These are phyloP conservation scores for Antarctomyces pellizariae DNA, from an alignment of 495 filamentous ascomycete genomes.

Conservation along the genomic window DNA sequence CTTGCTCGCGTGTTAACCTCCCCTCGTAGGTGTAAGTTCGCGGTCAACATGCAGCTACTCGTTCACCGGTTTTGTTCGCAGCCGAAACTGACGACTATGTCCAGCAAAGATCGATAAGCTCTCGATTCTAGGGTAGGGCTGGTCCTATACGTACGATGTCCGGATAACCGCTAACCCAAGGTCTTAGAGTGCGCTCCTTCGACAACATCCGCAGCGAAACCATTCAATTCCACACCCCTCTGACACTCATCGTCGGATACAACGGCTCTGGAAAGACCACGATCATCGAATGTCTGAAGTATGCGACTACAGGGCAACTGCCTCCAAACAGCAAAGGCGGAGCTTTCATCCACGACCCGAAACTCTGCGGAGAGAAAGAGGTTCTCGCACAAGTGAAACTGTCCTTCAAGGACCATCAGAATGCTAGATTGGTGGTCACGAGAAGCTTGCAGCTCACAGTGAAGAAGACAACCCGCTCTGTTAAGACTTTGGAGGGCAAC, in stretches of 20 bases:
- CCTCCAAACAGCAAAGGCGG: conserved; percentile 87
- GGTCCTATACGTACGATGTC: conserved; percentile 1
- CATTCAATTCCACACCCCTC: conserved; percentile 73
- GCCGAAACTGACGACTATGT: no score
- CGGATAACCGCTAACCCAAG: conserved; percentile 1
- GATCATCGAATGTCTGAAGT: conserved; percentile 97
- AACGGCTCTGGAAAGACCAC: conserved; percentile 98
- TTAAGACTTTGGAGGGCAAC: conserved; percentile 63
- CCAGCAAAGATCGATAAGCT: conserved; percentile 57
- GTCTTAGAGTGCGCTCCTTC: conserved; percentile 66
- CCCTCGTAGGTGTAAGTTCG: no score
- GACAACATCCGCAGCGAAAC: conserved; percentile 49
- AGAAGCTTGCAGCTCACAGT: conserved; percentile 66
- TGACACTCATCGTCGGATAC: conserved; percentile 88
- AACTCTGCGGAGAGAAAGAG: conserved; percentile 74
- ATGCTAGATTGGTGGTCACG: conserved; percentile 54
- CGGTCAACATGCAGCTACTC: no score
- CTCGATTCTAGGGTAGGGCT: conserved; percentile 46
- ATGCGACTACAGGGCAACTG: conserved; percentile 83
- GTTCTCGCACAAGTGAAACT: conserved; percentile 82
- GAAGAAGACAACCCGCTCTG: conserved; percentile 46
- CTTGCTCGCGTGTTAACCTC: no score
- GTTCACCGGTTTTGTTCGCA: no score
- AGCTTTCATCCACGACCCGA: conserved; percentile 92
- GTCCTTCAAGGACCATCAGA: conserved; percentile 52